Evolutionary conservation across 257 asterid genomes (phyloP).

Genomic region (Lantana camara): DNA sequence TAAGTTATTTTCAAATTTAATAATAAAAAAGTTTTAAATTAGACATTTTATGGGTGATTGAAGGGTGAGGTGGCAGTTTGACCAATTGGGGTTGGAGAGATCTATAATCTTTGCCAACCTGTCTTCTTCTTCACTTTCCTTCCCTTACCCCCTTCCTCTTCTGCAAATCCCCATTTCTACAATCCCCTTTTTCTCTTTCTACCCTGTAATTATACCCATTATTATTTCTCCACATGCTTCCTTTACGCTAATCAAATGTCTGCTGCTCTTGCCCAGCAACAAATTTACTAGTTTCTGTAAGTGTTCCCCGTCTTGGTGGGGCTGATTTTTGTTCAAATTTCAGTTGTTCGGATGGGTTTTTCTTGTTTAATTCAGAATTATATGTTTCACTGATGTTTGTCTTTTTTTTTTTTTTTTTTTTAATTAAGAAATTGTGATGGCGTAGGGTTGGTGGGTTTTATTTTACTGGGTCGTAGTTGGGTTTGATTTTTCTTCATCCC

Average conservation of each 20-base stretch:
- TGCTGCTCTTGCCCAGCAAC: constrained; percentile 35
- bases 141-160: background rate
- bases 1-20: too few species aligned
- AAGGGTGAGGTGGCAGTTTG: constrained; percentile 40
- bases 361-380: constrained; percentile 30
- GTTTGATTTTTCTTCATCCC: constrained; percentile 34
- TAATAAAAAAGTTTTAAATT: too few species aligned
- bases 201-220: constrained; percentile 6
- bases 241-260: constrained; percentile 35
- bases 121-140: constrained; percentile 6
- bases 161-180: constrained; percentile 1
- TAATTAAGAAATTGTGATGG: constrained; percentile 35
- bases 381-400: constrained; percentile 1
- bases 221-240: background rate
- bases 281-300: constrained; percentile 40
- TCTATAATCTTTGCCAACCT: constrained; percentile 30
- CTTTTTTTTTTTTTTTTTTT: constrained; percentile 10
- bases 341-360: background rate
- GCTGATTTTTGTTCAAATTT: constrained; percentile 8
- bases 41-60: background rate
- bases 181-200: background rate
- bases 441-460: constrained; percentile 33
- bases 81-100: constrained; percentile 31
- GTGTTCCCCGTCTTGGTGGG: constrained; percentile 36
- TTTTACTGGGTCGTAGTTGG: constrained; percentile 37